Evolutionary conservation across 169 alveolate species (phyloP).

Genomic region (Babesia divergens): DNA sequence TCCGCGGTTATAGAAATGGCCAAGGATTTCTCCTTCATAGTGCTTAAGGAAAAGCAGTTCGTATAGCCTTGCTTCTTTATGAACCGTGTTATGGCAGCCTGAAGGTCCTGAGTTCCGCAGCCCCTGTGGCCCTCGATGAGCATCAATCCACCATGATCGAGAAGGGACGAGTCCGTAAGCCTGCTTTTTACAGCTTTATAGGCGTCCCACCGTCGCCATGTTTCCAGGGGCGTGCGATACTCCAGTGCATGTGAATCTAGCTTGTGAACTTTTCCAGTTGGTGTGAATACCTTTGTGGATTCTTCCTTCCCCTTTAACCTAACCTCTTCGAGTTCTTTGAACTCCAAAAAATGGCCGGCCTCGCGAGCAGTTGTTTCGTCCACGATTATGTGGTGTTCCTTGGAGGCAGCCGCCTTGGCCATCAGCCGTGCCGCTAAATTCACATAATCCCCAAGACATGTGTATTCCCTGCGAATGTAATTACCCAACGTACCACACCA

Average conservation of each 20-base stretch:
- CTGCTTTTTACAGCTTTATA: slow-evolving; percentile 9
- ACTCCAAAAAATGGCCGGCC: slow-evolving; percentile 68
- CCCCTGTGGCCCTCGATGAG: slow-evolving; percentile 29
- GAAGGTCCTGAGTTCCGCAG: slow-evolving; percentile 21
- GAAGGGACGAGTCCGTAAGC: not conserved
- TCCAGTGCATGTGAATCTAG: slow-evolving; percentile 7
- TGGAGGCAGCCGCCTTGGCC: slow-evolving; percentile 55
- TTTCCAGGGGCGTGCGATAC: slow-evolving; percentile 27
- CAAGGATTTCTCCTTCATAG: slow-evolving; percentile 29
- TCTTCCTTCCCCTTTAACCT: slow-evolving; percentile 78
- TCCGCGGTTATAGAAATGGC: slow-evolving; percentile 42
- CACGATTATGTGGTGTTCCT: slow-evolving; percentile 53
- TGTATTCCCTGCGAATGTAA: slow-evolving; percentile 77
- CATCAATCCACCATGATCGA: slow-evolving; percentile 47
- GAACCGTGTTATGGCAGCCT: slow-evolving; percentile 14
- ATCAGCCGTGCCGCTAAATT: slow-evolving; percentile 78
- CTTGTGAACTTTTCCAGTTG: slow-evolving; percentile 74
- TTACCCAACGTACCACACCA: slow-evolving; percentile 85
- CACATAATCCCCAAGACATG: slow-evolving; percentile 80
- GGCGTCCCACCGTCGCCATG: slow-evolving; percentile 43
- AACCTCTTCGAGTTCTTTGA: slow-evolving; percentile 67
- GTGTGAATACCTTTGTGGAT: slow-evolving; percentile 70
- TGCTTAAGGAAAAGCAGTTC: slow-evolving; percentile 38
- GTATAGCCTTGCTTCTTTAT: slow-evolving; percentile 6
- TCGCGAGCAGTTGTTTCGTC: slow-evolving; percentile 72